A percentile compares a stretch with the other conserved stretches of the same genome.
phyloP scores from a whole-genome alignment of 495 filamentous ascomycete species.

The Penicillium herquei region DNA sequence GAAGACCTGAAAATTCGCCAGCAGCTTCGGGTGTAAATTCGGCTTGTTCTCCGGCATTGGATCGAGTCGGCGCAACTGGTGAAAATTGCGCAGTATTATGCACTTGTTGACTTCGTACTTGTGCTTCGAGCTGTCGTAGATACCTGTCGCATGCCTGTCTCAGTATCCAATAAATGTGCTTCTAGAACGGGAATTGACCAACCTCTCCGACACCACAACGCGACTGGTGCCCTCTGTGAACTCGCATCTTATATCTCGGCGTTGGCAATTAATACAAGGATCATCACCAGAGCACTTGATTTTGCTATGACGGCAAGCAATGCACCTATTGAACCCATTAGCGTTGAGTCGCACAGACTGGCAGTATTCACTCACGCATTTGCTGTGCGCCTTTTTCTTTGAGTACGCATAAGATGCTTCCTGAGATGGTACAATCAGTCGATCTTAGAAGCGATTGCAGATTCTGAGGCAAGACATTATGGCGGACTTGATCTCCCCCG shows the following conservation, averaged over 20 bases:
- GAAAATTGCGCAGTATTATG: too few relatives aligned
- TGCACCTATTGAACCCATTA: constrained; percentile 19
- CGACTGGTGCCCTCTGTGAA: constrained; percentile 21
- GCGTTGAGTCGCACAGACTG: too few relatives aligned
- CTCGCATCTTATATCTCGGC: constrained; percentile 21
- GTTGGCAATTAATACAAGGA: constrained; percentile 33
- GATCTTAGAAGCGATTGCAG: too few relatives aligned
- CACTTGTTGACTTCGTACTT: too few relatives aligned
- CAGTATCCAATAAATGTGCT: neutral
- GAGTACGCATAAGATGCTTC: too few relatives aligned
- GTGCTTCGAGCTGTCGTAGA: too few relatives aligned
- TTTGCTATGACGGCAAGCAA: constrained; percentile 37
- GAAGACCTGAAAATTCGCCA: neutral
- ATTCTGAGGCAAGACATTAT: too few relatives aligned
- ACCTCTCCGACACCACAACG: constrained; percentile 28
- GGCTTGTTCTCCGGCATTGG: neutral
- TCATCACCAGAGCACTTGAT: constrained; percentile 37
- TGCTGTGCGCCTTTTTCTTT: too few relatives aligned
- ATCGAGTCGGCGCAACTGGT: neutral
- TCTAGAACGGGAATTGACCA: neutral
- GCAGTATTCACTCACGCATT: too few relatives aligned
- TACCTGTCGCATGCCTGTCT: too few relatives aligned
- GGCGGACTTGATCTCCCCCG: too few relatives aligned
- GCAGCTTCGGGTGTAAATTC: neutral
- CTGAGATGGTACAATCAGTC: too few relatives aligned